phyloP scores from a whole-genome alignment of 352 stramenopile species.

The Phytophthora boehmeriae region DNA sequence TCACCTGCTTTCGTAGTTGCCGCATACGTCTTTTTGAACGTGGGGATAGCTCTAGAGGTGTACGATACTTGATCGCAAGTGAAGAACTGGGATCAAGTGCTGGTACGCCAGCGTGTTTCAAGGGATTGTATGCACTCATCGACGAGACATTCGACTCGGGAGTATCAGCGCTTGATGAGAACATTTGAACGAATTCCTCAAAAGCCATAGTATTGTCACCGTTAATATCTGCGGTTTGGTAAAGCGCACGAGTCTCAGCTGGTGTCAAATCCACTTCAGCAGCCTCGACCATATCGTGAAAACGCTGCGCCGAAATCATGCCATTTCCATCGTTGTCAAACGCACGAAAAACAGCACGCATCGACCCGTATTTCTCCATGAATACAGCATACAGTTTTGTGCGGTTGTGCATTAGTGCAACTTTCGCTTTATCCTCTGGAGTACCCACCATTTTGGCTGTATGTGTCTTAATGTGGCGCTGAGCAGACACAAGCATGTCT shows the following conservation, averaged over 20 bases:
- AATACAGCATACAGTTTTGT: slow-evolving; percentile 68
- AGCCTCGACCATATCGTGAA: slow-evolving; percentile 74
- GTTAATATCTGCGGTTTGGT: slow-evolving; percentile 64
- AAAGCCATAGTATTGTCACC: slow-evolving; percentile 78
- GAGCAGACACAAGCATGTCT: not conserved
- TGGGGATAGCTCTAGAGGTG: slow-evolving; percentile 65
- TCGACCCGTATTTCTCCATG: slow-evolving; percentile 76
- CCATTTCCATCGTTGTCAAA: slow-evolving; percentile 73
- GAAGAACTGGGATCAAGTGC: slow-evolving; percentile 57
- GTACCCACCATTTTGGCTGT: not conserved
- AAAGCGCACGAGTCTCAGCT: slow-evolving; percentile 52
- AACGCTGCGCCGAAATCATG: slow-evolving; percentile 77
- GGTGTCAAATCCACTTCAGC: slow-evolving; percentile 58
- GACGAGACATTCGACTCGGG: not conserved
- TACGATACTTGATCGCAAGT: slow-evolving; percentile 69
- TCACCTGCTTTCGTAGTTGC: slow-evolving; percentile 66
- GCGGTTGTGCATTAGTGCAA: slow-evolving; percentile 43
- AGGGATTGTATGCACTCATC: slow-evolving; percentile 44
- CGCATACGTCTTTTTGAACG: slow-evolving; percentile 66
- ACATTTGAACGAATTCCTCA: slow-evolving; percentile 79
- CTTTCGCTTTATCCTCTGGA: slow-evolving; percentile 23
- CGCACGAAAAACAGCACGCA: slow-evolving; percentile 76
- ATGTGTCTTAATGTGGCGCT: not conserved
- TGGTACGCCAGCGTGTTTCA: slow-evolving; percentile 20
- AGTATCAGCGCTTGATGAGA: slow-evolving; percentile 28